A percentile compares a stretch with the other conserved stretches of the same genome.
phyloP scores from a whole-genome alignment of 257 asterid species.

The Lavandula angustifolia region DNA sequence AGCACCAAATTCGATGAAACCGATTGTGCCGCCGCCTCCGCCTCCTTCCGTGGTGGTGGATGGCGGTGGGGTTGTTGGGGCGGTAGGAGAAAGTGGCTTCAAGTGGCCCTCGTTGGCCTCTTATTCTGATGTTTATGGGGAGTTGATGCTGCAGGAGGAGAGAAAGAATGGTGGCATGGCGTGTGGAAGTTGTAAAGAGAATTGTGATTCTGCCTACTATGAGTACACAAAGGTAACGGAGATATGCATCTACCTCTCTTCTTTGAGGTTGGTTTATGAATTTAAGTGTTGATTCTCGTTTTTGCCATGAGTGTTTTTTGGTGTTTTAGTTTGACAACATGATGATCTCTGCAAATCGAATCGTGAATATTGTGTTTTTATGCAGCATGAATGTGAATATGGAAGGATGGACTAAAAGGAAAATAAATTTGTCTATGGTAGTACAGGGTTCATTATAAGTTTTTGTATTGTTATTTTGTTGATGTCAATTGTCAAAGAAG shows the following conservation, averaged over 20 bases:
- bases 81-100: conserved; percentile 52
- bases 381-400: background rate
- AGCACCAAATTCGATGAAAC: conserved; percentile 84
- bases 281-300: conserved; percentile 5
- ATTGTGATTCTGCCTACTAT: conserved; percentile 50
- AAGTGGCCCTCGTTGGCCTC: conserved; percentile 79
- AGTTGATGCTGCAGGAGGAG: conserved; percentile 53
- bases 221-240: conserved; percentile 57
- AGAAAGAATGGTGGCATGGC: conserved; percentile 34
- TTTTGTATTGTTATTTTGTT: background rate
- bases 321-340: conserved; percentile 9
- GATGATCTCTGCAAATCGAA: background rate
- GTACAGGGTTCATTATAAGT: background rate
- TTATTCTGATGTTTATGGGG: conserved; percentile 74
- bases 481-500: background rate
- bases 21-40: conserved; percentile 49
- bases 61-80: conserved; percentile 52
- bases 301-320: background rate
- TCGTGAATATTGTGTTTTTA: background rate
- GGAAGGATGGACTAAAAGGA: background rate
- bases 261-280: conserved; percentile 18
- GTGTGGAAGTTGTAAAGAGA: conserved; percentile 74
- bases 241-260: background rate
- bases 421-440: conserved; percentile 1
- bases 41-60: conserved; percentile 42